Conservation (phyloP, 345 rosid species). For the Eucalyptus rudis region DNA sequence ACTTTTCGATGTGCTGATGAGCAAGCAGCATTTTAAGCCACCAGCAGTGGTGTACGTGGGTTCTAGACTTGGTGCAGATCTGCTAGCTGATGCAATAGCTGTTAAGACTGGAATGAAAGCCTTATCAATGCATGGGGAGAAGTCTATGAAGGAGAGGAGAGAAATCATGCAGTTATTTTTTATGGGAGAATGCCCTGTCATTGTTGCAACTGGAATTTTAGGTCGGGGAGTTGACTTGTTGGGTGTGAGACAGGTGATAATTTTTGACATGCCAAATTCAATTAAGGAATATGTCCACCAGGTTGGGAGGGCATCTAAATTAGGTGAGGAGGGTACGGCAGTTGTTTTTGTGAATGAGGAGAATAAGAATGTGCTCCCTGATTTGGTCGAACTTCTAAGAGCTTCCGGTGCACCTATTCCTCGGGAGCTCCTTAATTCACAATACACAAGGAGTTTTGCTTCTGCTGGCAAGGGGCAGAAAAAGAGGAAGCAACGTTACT, state of each 20-base stretch:
- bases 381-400: constrained; percentile 37
- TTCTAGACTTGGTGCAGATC: constrained; percentile 89
- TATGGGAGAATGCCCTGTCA: constrained; percentile 60
- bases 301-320: constrained; percentile 78
- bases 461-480: constrained; percentile 27
- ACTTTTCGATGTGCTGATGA: constrained; percentile 71
- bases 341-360: constrained; percentile 63
- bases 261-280: constrained; percentile 87
- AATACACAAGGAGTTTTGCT: constrained; percentile 7
- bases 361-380: constrained; percentile 50
- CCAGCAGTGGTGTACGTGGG: constrained; percentile 76
- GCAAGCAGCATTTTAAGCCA: constrained; percentile 68
- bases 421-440: constrained; percentile 47
- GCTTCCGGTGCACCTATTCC: constrained; percentile 73
- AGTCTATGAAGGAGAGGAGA: constrained; percentile 88
- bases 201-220: constrained; percentile 78
- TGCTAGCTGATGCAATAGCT: constrained; percentile 60
- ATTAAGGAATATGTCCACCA: constrained; percentile 73
- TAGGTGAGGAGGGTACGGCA: constrained; percentile 67
- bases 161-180: constrained; percentile 55
- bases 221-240: constrained; percentile 80
- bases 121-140: constrained; percentile 82
- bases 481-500: constrained; percentile 50
- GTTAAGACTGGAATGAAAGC: constrained; percentile 65
- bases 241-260: constrained; percentile 72